Conservation (phyloP, 1,284 basidiomycete species). For the Ganoderma boninense region DNA sequence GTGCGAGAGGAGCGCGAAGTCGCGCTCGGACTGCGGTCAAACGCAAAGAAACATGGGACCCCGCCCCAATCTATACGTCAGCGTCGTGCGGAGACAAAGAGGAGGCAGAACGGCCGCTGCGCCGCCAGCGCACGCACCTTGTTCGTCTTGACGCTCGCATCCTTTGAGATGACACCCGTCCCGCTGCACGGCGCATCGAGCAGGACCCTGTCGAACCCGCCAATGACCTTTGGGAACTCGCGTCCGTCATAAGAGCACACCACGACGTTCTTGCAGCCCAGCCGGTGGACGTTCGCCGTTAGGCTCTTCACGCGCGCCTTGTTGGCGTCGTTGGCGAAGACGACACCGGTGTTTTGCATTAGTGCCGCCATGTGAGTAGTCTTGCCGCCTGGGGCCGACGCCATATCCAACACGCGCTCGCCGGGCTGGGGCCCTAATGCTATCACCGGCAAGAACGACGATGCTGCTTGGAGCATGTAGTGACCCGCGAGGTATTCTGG, state of each 20-base stretch:
- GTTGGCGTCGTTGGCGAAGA: slow-evolving; percentile 99
- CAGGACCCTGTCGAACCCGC: slow-evolving; percentile 96
- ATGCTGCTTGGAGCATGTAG: slow-evolving; percentile 99
- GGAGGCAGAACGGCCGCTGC: neutral
- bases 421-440: slow-evolving; percentile 93
- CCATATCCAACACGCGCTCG: slow-evolving; percentile 98
- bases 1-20: slow-evolving; percentile 94
- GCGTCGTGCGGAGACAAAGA: slow-evolving; percentile 7
- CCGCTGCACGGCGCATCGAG: slow-evolving; percentile 98
- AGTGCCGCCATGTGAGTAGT: slow-evolving; percentile 96
- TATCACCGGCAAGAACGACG: slow-evolving; percentile 98
- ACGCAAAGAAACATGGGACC: slow-evolving; percentile 4
- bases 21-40: slow-evolving; percentile 82
- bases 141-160: slow-evolving; percentile 97
- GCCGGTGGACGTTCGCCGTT: slow-evolving; percentile 94
- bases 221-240: slow-evolving; percentile 99
- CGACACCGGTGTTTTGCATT: slow-evolving; percentile 95
- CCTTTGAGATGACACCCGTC: slow-evolving; percentile 98
- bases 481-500: slow-evolving; percentile 99
- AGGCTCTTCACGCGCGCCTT: slow-evolving; percentile 96
- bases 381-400: slow-evolving; percentile 98
- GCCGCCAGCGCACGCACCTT: slow-evolving; percentile 69
- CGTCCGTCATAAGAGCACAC: slow-evolving; percentile 98
- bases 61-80: slow-evolving; percentile 8
- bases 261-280: slow-evolving; percentile 98